Conservation (phyloP, 1,284 basidiomycete genomes). For the Agaricales sp. region DNA sequence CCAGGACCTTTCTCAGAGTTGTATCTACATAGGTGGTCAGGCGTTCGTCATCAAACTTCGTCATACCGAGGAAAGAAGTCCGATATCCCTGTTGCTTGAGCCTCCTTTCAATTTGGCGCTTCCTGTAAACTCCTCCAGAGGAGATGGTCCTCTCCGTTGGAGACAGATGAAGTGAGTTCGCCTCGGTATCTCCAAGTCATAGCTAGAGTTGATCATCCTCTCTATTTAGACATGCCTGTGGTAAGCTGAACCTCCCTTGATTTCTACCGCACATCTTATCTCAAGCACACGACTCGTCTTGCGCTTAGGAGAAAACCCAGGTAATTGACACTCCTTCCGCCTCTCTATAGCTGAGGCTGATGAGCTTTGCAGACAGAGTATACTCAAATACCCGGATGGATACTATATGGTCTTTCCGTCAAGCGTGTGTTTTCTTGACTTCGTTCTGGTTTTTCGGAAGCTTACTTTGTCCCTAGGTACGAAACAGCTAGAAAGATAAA, state of each 20-base stretch:
- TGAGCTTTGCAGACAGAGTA: slow-evolving; percentile 12
- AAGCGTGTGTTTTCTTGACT: slow-evolving; percentile 19
- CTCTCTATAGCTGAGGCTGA: slow-evolving; percentile 6
- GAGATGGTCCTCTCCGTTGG: slow-evolving; percentile 23
- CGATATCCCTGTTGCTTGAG: slow-evolving; percentile 35
- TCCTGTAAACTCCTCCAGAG: slow-evolving; percentile 18
- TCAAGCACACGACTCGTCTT: not conserved
- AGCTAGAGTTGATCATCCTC: no score
- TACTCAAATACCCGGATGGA: slow-evolving; percentile 31
- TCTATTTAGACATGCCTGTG: slow-evolving; percentile 32
- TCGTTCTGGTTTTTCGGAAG: not conserved
- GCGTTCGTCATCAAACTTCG: slow-evolving; percentile 42
- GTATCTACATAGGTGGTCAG: slow-evolving; percentile 27
- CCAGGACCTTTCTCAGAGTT: slow-evolving; percentile 1
- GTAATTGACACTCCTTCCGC: slow-evolving; percentile 7
- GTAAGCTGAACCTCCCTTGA: slow-evolving; percentile 16
- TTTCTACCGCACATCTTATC: not conserved
- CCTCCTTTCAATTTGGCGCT: slow-evolving; percentile 25
- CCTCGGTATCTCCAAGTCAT: no score
- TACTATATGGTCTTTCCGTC: slow-evolving; percentile 43
- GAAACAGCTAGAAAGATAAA: slow-evolving; percentile 62
- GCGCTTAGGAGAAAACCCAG: slow-evolving; percentile 10
- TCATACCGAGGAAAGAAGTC: slow-evolving; percentile 28
- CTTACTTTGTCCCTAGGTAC: slow-evolving; percentile 30
- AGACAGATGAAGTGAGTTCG: slow-evolving; percentile 33